A percentile compares a stretch with the other conserved stretches of the same genome.
phyloP scores from a whole-genome alignment of 106 monocot genomes.

The Triglochin maritima region DNA sequence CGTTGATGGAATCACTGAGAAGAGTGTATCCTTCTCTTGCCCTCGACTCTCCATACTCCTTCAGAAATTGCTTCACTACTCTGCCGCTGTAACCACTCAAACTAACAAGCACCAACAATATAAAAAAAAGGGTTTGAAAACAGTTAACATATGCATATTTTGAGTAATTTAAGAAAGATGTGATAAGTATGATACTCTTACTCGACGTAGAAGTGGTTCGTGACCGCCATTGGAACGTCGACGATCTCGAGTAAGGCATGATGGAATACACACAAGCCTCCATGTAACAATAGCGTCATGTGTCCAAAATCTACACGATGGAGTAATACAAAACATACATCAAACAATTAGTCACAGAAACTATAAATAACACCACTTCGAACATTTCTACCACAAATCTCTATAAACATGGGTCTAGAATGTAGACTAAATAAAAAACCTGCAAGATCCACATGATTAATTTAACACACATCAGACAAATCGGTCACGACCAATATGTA shows the following conservation, averaged over 20 bases:
- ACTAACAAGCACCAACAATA: conserved; percentile 7
- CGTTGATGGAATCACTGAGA: conserved; percentile 26
- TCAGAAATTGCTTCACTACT: conserved; percentile 39
- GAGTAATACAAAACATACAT: not conserved
- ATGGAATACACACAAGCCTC: conserved; percentile 31
- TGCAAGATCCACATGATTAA: no score
- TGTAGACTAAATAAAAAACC: no score
- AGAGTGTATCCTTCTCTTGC: conserved; percentile 13
- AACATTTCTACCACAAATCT: no score
- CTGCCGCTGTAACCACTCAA: conserved; percentile 14
- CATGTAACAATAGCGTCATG: conserved; percentile 43
- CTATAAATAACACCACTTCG: no score
- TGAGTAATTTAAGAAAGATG: not conserved
- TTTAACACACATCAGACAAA: no score
- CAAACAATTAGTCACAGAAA: no score
- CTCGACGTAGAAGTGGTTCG: conserved; percentile 27
- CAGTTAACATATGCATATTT: not conserved
- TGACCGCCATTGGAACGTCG: conserved; percentile 3
- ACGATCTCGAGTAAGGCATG: conserved; percentile 29
- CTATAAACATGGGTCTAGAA: no score
- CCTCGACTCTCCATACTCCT: conserved; percentile 25
- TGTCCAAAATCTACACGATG: conserved; percentile 11
- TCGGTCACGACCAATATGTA: no score
- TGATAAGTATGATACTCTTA: conserved; percentile 1
- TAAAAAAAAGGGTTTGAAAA: not conserved